Evolutionary conservation across 371 early-diverging fungal genomes (phyloP).

Genomic region (Circinella umbellata): DNA sequence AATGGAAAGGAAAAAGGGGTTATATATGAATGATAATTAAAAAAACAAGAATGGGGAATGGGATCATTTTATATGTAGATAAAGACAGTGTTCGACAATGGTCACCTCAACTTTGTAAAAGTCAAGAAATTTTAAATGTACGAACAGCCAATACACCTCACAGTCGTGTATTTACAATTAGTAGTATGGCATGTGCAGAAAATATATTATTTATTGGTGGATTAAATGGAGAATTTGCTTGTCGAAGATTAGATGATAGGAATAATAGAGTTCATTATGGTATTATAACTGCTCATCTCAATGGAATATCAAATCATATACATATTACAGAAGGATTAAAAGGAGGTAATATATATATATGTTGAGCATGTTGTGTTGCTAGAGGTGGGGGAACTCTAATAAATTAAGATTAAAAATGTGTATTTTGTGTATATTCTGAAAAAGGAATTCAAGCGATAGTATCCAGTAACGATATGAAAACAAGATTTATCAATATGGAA

Average conservation of each 20-base stretch:
- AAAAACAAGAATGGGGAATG: no score
- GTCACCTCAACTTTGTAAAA: constrained; percentile 62
- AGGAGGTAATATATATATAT: no score
- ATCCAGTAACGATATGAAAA: constrained; percentile 66
- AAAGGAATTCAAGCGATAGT: constrained; percentile 28
- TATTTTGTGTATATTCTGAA: no score
- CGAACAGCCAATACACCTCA: constrained; percentile 35
- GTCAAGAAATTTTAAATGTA: constrained; percentile 56
- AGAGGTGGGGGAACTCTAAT: no score
- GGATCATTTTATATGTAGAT: no score
- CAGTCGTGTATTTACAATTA: constrained; percentile 49
- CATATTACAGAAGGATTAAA: constrained; percentile 46
- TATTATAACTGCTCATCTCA: constrained; percentile 32
- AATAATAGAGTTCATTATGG: constrained; percentile 36
- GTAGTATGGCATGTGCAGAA: constrained; percentile 70
- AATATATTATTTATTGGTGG: constrained; percentile 44
- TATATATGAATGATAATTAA: no score
- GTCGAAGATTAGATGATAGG: constrained; percentile 29
- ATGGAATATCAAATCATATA: constrained; percentile 72
- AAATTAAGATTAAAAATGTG: no score
- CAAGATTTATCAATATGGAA: constrained; percentile 61
- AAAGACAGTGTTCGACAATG: constrained; percentile 62
- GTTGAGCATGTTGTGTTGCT: no score
- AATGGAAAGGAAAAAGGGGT: not conserved
- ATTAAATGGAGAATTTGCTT: constrained; percentile 54